Evolutionary conservation across 805 yeast species (phyloP), one percentile per base, ranked within the genome.

Genomic region (Candida piceae): DNA sequence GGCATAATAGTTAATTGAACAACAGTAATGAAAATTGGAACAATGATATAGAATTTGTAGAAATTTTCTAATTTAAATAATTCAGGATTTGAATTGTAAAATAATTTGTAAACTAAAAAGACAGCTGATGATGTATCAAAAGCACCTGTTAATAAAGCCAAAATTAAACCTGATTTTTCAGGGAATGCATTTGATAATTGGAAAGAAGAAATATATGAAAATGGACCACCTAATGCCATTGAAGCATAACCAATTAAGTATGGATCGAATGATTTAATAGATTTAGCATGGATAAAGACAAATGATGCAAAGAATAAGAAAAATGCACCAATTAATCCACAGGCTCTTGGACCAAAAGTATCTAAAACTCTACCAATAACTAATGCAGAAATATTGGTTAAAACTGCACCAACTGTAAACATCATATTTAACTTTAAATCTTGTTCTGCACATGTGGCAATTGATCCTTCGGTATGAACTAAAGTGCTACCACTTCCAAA

Each of bases 201-300:
- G 58, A 74, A 74, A 6, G 74, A 67, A 7, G 79, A 72, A 45
- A 74, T 74, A 53, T 58, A 74, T 1, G 74, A 66, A 55, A 74
- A 74, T 13, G 80, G 79, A 4, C 80, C 80, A 23, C 79, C 80
- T 38, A 74, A 61, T 1, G 80, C 76, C 73, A 74, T 63, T 7
- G 61, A 58, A 1, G 70, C 66, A 46, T 72, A 74, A 7, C 79
- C 80, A 31, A 68, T 36, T 29, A 74, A 45, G 52, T 72, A 74
- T 2, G 80, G 79, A 49, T 74, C 80, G 31, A 73, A 57, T 10
- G 41, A 35, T 7, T 46, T 31, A 33, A 62, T 55, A 10, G 41
- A 24, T 4, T 42, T 39, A 19, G 75, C 63, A 46, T 57, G 54
- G 30, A 73, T 72, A 52, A 74, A 74, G 18, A 67, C 58, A 32